phyloP scores from a whole-genome alignment of 495 filamentous ascomycete genomes.

The Bryoglossum gracile region DNA sequence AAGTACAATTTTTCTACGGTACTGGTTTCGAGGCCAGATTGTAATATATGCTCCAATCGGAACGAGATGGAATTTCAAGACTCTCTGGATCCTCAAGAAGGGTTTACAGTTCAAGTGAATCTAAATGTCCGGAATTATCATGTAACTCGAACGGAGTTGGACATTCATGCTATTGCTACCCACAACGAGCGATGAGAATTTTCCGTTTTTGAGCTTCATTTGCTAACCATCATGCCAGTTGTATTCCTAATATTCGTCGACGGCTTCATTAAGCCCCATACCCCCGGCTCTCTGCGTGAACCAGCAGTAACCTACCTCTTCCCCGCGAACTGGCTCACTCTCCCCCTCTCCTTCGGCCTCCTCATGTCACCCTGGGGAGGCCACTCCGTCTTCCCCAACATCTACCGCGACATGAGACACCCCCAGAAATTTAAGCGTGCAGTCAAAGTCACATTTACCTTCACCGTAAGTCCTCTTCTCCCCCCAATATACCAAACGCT shows the following conservation, averaged over 20 bases:
- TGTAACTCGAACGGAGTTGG: no score
- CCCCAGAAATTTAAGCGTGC: conserved; percentile 75
- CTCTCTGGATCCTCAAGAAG: no score
- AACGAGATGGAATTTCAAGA: no score
- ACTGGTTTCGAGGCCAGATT: no score
- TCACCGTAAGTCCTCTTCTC: conserved; percentile 53
- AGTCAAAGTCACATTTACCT: conserved; percentile 76
- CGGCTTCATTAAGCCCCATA: conserved; percentile 71
- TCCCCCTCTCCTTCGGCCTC: conserved; percentile 91
- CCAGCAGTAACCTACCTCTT: conserved; percentile 76
- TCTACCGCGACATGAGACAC: conserved; percentile 97
- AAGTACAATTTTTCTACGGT: no score
- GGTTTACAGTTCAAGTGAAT: no score
- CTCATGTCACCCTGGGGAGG: conserved; percentile 97
- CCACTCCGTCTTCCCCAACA: conserved; percentile 91
- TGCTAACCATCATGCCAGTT: conserved; percentile 42
- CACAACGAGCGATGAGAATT: no score
- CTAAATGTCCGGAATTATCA: no score
- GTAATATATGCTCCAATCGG: no score
- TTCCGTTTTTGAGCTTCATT: not conserved
- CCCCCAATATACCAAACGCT: not conserved
- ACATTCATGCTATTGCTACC: no score
- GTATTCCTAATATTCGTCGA: conserved; percentile 73
- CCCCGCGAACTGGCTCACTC: conserved; percentile 76
- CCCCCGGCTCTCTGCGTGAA: conserved; percentile 75